These are phyloP conservation scores for Miscanthus lutarioriparius DNA, from an alignment of 176 grass and related monocot species.

Conservation along the genomic window DNA sequence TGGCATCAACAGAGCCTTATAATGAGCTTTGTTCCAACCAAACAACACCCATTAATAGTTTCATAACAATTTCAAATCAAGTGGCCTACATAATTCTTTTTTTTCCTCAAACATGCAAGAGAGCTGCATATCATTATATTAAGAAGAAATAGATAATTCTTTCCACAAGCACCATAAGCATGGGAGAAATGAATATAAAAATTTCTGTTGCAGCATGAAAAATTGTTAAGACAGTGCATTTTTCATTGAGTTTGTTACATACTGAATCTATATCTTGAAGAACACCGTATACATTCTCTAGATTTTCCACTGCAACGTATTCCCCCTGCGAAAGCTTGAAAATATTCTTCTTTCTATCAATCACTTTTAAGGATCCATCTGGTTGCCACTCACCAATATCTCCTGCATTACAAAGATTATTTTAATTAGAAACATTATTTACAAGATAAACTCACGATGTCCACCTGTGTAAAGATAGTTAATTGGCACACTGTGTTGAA, in stretches of 20 bases:
- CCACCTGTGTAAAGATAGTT: conserved; percentile 3
- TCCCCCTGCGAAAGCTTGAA: conserved; percentile 99
- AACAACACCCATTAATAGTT: not conserved
- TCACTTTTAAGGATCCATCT: conserved; percentile 85
- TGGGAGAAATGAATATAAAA: not conserved
- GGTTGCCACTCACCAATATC: conserved; percentile 94
- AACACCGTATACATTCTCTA: conserved; percentile 86
- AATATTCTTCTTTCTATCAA: conserved; percentile 99
- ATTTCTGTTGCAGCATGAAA: not conserved
- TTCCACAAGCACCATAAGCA: not conserved
- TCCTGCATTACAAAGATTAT: conserved; percentile 49
- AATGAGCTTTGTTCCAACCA: conserved; percentile 8
- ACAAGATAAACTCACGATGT: not conserved
- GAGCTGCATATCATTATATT: not conserved
- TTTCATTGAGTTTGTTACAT: conserved; percentile 18
- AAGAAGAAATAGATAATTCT: not conserved
- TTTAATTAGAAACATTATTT: conserved; percentile 3
- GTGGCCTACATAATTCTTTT: not conserved
- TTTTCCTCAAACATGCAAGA: not conserved
- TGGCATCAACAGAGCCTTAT: not conserved
- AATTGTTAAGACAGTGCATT: not conserved
- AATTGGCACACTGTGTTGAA: not conserved
- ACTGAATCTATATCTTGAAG: conserved; percentile 78
- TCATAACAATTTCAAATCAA: not conserved
- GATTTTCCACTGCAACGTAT: conserved; percentile 93